Evolutionary conservation across 768 basidiomycete species (phyloP).

Genomic region (Fomitopsis pulvina): DNA sequence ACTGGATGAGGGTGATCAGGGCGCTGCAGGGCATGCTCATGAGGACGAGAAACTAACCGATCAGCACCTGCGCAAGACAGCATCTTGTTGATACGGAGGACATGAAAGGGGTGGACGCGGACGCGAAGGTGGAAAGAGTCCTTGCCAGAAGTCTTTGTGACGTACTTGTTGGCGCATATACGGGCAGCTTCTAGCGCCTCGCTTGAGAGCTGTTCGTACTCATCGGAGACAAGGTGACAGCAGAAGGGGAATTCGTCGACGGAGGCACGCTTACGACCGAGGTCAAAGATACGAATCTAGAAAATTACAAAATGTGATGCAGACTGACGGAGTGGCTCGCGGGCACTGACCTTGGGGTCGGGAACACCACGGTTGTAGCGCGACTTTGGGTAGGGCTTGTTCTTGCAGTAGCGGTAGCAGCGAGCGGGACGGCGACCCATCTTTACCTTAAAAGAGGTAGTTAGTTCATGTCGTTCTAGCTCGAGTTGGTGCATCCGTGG

Average conservation of each 20-base stretch:
- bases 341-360: constrained; percentile 71
- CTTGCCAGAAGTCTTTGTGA: constrained; percentile 96
- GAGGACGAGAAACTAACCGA: constrained; percentile 46
- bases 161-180: constrained; percentile 99
- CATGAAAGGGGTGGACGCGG: constrained; percentile 97
- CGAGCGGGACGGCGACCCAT: constrained; percentile 99
- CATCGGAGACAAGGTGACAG: constrained; percentile 93
- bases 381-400: constrained; percentile 96
- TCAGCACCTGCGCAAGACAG: constrained; percentile 98
- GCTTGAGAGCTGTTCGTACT: constrained; percentile 93
- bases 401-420: constrained; percentile 99
- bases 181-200: constrained; percentile 98
- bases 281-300: constrained; percentile 94
- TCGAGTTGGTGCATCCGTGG: constrained; percentile 15
- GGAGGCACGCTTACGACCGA: constrained; percentile 91
- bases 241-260: constrained; percentile 99
- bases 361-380: constrained; percentile 99
- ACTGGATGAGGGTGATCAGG: constrained; percentile 28
- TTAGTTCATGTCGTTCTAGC: neutral
- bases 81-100: constrained; percentile 99
- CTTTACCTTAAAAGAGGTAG: constrained; percentile 19
- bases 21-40: neutral
- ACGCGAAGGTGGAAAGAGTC: constrained; percentile 98
- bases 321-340: neutral
- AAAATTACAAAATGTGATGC: neutral